Evolutionary conservation across 2,329 filamentous ascomycete genomes (phyloP), one percentile per base, ranked within the genome.

Genomic region (Trichoderma pleuroti): DNA sequence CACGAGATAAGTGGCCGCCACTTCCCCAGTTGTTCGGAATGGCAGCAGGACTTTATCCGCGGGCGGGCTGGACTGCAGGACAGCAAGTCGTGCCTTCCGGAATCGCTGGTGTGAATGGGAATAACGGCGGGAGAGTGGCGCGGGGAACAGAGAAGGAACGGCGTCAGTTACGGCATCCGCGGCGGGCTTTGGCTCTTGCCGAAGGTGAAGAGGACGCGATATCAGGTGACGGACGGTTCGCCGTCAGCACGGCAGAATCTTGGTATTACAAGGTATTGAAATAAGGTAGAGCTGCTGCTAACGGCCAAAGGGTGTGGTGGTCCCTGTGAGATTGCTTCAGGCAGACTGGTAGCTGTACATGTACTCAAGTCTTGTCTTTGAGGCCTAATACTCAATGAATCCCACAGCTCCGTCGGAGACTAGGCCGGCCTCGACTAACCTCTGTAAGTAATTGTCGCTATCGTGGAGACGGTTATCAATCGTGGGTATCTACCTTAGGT

Each of bases 1-100:
- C 65, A 1, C 56, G 56, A 59, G 66, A 68, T 68, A 68, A 61
- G 66, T 42, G 54, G 56, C 66, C 66, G 59, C 66, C 54, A 49
- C 65, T 49, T 60, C 36, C 66, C 42, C 39, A 59, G n/a, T 42
- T 42, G 28, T 36, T 52, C 46, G 46, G 32, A 21, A 14, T 32
- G 56, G 56, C 30, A 59, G 28, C 54, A 26, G 39, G 28, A 60
- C 39, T 61, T 61, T 68, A 61, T 68, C 66, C 66, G 56, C 56
- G 10, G n/a, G n/a, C n/a, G n/a, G n/a, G n/a, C n/a, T n/a, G n/a
- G n/a, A n/a, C n/a, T n/a, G n/a, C n/a, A n/a, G 54, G 39, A 18
- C 26, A 57, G 54, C 46, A 52, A 42, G 34, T 52, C 65, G 65
- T 52, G 16, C 65, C 65, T 68, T 39, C 65, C 65, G 26, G 14